Conservation (phyloP, 768 basidiomycete genomes). For the Kwoniella newhampshirensis region DNA sequence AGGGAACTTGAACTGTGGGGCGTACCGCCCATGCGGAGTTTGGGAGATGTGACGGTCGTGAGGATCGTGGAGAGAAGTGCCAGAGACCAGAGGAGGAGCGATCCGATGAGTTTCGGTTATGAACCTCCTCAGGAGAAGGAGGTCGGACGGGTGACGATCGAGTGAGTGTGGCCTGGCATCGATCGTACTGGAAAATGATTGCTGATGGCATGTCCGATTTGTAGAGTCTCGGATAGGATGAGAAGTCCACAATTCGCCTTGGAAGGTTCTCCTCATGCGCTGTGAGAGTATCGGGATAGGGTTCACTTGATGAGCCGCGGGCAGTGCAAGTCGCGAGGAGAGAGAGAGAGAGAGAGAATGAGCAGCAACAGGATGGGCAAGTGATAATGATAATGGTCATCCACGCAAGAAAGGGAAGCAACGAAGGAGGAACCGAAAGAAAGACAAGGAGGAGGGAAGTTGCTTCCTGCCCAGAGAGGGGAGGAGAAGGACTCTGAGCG, state of each 20-base stretch:
- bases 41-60: conserved; percentile 40
- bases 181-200: not conserved
- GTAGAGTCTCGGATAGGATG: conserved; percentile 42
- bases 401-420: no score
- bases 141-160: conserved; percentile 48
- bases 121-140: conserved; percentile 47
- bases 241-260: conserved; percentile 45
- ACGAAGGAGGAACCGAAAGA: no score
- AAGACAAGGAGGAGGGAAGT: no score
- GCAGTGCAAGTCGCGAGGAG: no score
- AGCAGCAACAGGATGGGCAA: no score
- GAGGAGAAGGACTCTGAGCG: no score
- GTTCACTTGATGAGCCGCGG: no score
- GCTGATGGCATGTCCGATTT: conserved; percentile 5
- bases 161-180: conserved; percentile 38
- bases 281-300: no score
- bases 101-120: conserved; percentile 46
- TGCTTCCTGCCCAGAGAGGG: no score
- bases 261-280: conserved; percentile 44
- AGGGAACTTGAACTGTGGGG: conserved; percentile 53
- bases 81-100: conserved; percentile 41
- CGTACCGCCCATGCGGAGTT: conserved; percentile 39
- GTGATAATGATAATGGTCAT: no score
- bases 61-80: conserved; percentile 48
- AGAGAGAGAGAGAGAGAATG: no score